Conservation (phyloP, 108 stramenopile genomes). For the Pseudonitzschia delicatissima region DNA sequence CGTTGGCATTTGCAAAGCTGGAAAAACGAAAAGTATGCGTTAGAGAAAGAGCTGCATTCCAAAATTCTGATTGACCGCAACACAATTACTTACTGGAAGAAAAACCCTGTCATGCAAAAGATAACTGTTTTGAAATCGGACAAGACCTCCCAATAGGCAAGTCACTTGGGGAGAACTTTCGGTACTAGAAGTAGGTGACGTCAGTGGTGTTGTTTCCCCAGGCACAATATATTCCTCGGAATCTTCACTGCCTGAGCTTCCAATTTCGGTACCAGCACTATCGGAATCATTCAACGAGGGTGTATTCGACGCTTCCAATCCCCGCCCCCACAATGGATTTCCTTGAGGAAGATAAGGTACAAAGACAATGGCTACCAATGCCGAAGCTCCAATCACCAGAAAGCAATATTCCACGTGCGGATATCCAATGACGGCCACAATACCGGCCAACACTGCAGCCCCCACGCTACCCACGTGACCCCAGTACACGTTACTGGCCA, state of each 20-base stretch:
- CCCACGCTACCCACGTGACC: slow-evolving; percentile 58
- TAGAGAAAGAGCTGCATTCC: not conserved
- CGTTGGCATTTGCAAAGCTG: slow-evolving; percentile 76
- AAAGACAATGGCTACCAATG: slow-evolving; percentile 48
- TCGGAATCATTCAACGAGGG: not conserved
- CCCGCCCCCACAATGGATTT: slow-evolving; percentile 59
- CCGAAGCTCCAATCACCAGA: slow-evolving; percentile 63
- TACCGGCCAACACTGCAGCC: slow-evolving; percentile 58
- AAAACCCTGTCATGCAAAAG: slow-evolving; percentile 67
- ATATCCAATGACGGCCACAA: slow-evolving; percentile 47
- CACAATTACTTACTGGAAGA: slow-evolving; percentile 55
- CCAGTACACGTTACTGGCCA: slow-evolving; percentile 69
- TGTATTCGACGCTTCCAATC: slow-evolving; percentile 23
- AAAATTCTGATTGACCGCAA: not conserved
- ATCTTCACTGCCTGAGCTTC: slow-evolving; percentile 6
- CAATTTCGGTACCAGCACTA: not conserved
- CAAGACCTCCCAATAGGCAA: slow-evolving; percentile 53
- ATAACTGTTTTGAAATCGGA: slow-evolving; percentile 52
- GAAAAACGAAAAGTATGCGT: not conserved
- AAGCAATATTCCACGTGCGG: slow-evolving; percentile 70
- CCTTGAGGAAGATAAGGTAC: slow-evolving; percentile 60
- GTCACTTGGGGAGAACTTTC: slow-evolving; percentile 24
- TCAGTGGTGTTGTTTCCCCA: not conserved
- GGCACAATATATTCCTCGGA: not conserved
- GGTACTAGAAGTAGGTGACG: not conserved